These are phyloP conservation scores for Marsdenia floribunda DNA, from an alignment of 257 asterid species.

Conservation along the genomic window DNA sequence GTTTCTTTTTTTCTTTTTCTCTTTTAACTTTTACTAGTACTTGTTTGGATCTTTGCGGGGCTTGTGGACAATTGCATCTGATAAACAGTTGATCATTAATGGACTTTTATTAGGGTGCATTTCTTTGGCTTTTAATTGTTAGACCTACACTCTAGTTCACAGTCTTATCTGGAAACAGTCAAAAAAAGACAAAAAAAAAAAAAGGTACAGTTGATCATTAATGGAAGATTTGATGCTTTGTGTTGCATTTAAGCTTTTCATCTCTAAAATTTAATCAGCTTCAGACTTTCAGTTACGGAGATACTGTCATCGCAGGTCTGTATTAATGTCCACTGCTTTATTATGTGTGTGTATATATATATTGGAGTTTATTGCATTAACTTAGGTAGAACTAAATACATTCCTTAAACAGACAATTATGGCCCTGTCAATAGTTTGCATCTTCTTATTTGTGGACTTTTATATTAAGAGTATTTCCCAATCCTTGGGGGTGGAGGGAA, in stretches of 20 bases:
- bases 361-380: not conserved
- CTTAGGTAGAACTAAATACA: not conserved
- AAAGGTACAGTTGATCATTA: not conserved
- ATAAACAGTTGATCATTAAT: constrained; percentile 7
- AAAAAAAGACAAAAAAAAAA: no score
- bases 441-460: not conserved
- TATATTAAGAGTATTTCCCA: not conserved
- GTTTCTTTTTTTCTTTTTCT: not conserved
- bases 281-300: not conserved
- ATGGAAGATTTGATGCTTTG: not conserved
- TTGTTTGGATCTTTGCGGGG: not conserved
- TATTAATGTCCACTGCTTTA: not conserved
- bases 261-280: not conserved
- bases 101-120: not conserved
- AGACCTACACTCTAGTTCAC: not conserved
- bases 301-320: not conserved
- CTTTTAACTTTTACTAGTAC: not conserved
- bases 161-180: not conserved
- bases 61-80: constrained; percentile 15
- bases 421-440: not conserved
- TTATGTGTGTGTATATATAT: not conserved
- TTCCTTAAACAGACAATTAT: not conserved
- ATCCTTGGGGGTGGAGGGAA: not conserved
- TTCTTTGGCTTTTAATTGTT: not conserved
- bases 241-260: not conserved